phyloP scores from a whole-genome alignment of 768 basidiomycete species.

The Macrolepiota dolichaula region DNA sequence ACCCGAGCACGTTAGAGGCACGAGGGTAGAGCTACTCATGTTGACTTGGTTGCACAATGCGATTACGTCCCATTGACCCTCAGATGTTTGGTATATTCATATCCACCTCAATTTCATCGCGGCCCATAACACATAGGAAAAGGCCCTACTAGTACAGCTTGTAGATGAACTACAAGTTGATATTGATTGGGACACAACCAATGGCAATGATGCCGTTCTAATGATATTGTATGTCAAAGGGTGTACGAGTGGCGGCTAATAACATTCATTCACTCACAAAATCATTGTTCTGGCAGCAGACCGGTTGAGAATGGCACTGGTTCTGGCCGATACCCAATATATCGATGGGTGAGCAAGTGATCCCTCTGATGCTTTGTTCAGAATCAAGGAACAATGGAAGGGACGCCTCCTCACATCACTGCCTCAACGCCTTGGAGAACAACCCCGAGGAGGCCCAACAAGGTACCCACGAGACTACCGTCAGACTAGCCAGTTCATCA shows the following conservation, averaged over 20 bases:
- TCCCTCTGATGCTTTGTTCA: conserved; percentile 17
- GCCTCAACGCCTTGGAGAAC: conserved; percentile 24
- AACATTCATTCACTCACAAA: conserved; percentile 22
- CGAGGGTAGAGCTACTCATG: not conserved
- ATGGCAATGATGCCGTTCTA: conserved; percentile 32
- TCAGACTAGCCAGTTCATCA: conserved; percentile 17
- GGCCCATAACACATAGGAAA: not conserved
- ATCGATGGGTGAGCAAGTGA: conserved; percentile 27
- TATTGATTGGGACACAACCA: conserved; percentile 36
- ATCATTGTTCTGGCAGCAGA: conserved; percentile 35
- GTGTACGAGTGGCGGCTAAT: not conserved
- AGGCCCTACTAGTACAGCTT: not conserved
- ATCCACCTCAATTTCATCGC: not conserved
- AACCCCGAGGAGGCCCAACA: conserved; percentile 23
- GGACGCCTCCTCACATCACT: conserved; percentile 19
- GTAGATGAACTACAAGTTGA: conserved; percentile 17
- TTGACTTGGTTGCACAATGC: not conserved
- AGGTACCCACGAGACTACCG: conserved; percentile 16
- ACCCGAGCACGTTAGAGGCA: not conserved
- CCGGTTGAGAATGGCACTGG: conserved; percentile 27
- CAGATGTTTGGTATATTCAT: not conserved
- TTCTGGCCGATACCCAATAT: conserved; percentile 21
- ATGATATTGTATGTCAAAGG: not conserved
- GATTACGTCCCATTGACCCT: not conserved
- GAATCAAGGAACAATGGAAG: not conserved